Evolutionary conservation across 148 eudicot species (phyloP), one percentile per base, ranked within the genome.

Genomic region (Cornus controversa): DNA sequence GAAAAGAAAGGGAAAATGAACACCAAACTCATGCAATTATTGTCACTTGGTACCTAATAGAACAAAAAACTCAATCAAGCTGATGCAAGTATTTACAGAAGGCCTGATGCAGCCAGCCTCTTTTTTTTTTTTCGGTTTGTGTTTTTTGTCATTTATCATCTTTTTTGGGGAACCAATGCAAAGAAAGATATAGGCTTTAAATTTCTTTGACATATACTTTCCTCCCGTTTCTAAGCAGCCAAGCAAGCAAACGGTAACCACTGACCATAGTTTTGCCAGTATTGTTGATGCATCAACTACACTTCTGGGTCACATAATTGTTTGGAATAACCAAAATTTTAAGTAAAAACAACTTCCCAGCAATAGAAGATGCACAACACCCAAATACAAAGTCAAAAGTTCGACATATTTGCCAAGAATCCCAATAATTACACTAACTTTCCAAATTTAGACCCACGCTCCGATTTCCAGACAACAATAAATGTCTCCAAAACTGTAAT

Each of bases 381-480:
- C 76, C 66, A 57, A 65, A 73, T 2, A 0, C 31, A 73, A 58
- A 73, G 0, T 20, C 28, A 10, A 31, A 2, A n/a, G 23, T 10
- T 24, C 20, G 10, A 18, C 20, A 1, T 36, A n/a, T 58, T 73
- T 60, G 31, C 14, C 53, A 60, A 73, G 47, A 73, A 73, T 57
- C 47, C 6, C 50, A 2, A 31, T 57, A 31, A 26, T 29, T 31
- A 47, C 73, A 73, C 50, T 6, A 9, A 58, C 29, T 58, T 73
- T 29, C 34, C 54, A 63, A 4, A 62, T 64, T 65, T 25, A 62
- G 5, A 37, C 27, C n/a, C 29, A 36, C n/a, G 15, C 11, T 73
- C 68, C 77, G 65, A 65, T 40, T 14, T 75, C 70, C 28, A 36
- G 26, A 26, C 22, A 37, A 24, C 34, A 63, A 36, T 74, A 73